phyloP scores from a whole-genome alignment of 179 eudicot species.

The Beta corolliflora region DNA sequence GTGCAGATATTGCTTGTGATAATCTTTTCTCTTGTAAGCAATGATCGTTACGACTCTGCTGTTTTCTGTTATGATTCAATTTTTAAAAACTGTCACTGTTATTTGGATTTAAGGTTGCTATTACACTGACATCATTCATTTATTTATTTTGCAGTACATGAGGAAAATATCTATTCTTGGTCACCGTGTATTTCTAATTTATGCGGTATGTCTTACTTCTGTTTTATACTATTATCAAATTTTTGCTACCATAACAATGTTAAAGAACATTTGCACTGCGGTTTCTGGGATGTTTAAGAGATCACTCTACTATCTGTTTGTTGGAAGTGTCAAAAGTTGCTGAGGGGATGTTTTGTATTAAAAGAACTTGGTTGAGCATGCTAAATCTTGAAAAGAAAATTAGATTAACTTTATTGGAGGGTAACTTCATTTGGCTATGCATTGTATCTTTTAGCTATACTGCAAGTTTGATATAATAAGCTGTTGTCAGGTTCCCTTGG shows the following conservation, averaged over 20 bases:
- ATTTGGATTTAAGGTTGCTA: background rate
- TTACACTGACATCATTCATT: constrained; percentile 13
- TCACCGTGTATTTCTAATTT: constrained; percentile 85
- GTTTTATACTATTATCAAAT: background rate
- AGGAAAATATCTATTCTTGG: constrained; percentile 90
- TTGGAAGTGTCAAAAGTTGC: background rate
- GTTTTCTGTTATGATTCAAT: background rate
- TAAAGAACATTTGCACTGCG: background rate
- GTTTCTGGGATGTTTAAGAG: background rate
- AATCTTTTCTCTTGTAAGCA: constrained; percentile 89
- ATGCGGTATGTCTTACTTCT: constrained; percentile 66
- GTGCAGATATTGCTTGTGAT: constrained; percentile 83
- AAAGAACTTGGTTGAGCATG: background rate
- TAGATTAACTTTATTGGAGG: background rate
- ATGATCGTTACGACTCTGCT: background rate
- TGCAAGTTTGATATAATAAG: constrained; percentile 10
- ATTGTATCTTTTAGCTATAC: background rate
- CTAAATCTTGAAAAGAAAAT: background rate
- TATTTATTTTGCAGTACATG: constrained; percentile 71
- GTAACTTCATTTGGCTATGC: background rate
- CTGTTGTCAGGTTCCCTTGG: constrained; percentile 76
- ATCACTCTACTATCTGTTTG: background rate
- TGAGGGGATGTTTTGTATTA: too few relatives aligned
- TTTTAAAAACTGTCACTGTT: background rate
- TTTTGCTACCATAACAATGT: background rate